A percentile compares a stretch with the other conserved stretches of the same genome.
Evolutionary conservation across 2,329 filamentous ascomycete species (phyloP).

Genomic region (Pseudogymnoascus pannorum): DNA sequence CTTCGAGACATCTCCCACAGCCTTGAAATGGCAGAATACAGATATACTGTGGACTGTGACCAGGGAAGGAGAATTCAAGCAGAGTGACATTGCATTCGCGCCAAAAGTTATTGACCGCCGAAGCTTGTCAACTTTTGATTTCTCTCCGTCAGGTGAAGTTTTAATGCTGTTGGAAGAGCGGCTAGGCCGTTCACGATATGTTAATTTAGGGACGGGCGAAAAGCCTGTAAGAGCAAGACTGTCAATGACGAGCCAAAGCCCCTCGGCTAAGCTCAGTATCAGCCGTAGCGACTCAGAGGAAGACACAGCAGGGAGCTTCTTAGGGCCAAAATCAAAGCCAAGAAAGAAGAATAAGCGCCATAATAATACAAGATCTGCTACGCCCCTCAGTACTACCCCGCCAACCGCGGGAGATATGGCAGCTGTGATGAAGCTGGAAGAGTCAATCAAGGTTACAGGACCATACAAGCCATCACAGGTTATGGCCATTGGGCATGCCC

Average conservation of each 20-base stretch:
- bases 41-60: conserved; percentile 61
- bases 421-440: conserved; percentile 45
- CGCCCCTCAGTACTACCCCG: conserved; percentile 47
- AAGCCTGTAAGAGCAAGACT: not conserved
- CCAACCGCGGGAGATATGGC: conserved; percentile 35
- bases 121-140: conserved; percentile 52
- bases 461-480: conserved; percentile 52
- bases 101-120: conserved; percentile 56
- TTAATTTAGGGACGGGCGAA: conserved; percentile 10
- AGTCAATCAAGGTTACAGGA: conserved; percentile 50
- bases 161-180: conserved; percentile 57
- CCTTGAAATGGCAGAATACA: conserved; percentile 56
- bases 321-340: conserved; percentile 37
- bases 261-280: conserved; percentile 43
- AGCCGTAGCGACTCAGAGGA: conserved; percentile 60
- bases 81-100: conserved; percentile 59
- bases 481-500: conserved; percentile 54
- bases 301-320: conserved; percentile 53
- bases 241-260: conserved; percentile 30
- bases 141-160: conserved; percentile 52
- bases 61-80: conserved; percentile 53
- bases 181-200: conserved; percentile 36
- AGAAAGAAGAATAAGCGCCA: conserved; percentile 36
- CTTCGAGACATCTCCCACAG: conserved; percentile 50
- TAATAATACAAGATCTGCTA: conserved; percentile 36